Evolutionary conservation across 179 eudicot genomes (phyloP), one percentile per base, ranked within the genome.

Genomic region (Heliamphora pulchella): DNA sequence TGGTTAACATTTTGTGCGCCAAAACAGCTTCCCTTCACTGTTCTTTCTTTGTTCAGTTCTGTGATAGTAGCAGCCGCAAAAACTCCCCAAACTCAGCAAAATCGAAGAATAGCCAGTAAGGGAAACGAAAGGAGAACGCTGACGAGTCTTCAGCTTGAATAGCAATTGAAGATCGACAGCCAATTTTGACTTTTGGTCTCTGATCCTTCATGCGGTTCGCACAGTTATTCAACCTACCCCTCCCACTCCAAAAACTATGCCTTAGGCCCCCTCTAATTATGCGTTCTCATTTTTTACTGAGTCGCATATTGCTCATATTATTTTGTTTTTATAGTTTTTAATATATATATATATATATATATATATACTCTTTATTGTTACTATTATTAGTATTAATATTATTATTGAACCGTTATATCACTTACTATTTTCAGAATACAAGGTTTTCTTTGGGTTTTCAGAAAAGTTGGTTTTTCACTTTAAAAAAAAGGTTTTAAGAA

Each of bases 111-210:
- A 71, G 59, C 58, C 59, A 59, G 48, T 58, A 46, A 39, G 20
- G 44, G 39, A 55, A 44, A 58, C 14, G 18, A 11, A 67, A 20
- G 18, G 55, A 51, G 74, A 53, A 41, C 22, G 47, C 58, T 22
- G 71, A 51, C 11, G 68, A 62, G 18, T 77, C 61, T 47, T 67
- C 8, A 55, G 77, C 55, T 57, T 9, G 41, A 78, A n/a, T 55
- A 43, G 81, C 54, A 17, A 14, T 43, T 46, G 62, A 58, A 68
- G 55, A 57, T 70, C 81, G 50, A 79, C 44, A 43, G 76, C 76
- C 81, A 79, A 79, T 79, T 79, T 79, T 79, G 81, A 79, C 81
- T 79, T 79, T 79, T 13, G 63, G 74, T 55, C 61, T 18, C 17
- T 41, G 81, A 17, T 68, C 62, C 68, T 78, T 39, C 74, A 13